These are phyloP conservation scores for Takashimella tepidaria DNA, from an alignment of 1,284 basidiomycete genomes.

Conservation along the genomic window DNA sequence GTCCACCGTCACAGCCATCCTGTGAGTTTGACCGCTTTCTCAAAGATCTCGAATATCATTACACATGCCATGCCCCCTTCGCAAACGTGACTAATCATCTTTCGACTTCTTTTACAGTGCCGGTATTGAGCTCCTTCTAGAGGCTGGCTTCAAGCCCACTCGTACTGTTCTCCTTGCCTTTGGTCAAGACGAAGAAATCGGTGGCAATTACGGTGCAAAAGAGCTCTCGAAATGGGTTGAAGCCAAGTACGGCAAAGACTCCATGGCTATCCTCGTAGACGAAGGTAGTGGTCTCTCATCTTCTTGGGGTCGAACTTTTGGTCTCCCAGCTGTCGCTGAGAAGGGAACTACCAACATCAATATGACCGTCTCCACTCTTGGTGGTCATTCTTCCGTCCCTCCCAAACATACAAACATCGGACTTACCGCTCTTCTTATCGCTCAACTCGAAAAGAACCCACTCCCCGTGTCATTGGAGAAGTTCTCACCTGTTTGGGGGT, in stretches of 20 bases:
- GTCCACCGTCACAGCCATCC: slow-evolving; percentile 39
- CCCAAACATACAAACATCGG: slow-evolving; percentile 38
- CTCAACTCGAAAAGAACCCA: slow-evolving; percentile 16
- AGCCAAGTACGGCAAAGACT: slow-evolving; percentile 17
- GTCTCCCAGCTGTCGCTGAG: slow-evolving; percentile 45
- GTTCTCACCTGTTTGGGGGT: slow-evolving; percentile 14
- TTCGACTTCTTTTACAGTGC: slow-evolving; percentile 35
- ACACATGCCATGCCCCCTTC: too few relatives aligned
- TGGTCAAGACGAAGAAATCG: slow-evolving; percentile 34
- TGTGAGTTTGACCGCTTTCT: too few relatives aligned
- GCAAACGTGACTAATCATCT: too few relatives aligned
- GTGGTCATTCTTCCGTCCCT: slow-evolving; percentile 25
- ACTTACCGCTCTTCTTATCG: slow-evolving; percentile 19
- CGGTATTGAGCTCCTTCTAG: slow-evolving; percentile 53
- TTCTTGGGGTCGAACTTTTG: slow-evolving; percentile 35
- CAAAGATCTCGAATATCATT: too few relatives aligned
- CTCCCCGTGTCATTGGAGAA: slow-evolving; percentile 6
- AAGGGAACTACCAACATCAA: slow-evolving; percentile 20
- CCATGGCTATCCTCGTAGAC: slow-evolving; percentile 22
- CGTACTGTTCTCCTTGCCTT: slow-evolving; percentile 30
- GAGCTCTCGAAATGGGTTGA: slow-evolving; percentile 12
- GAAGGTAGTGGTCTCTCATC: slow-evolving; percentile 18
- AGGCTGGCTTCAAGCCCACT: slow-evolving; percentile 51
- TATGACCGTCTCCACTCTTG: slow-evolving; percentile 19
- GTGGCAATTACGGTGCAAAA: slow-evolving; percentile 42